A percentile compares a stretch with the other conserved stretches of the same genome.
Conservation (phyloP, 371 early-diverging fungal species). For the Mortierella sp. region DNA sequence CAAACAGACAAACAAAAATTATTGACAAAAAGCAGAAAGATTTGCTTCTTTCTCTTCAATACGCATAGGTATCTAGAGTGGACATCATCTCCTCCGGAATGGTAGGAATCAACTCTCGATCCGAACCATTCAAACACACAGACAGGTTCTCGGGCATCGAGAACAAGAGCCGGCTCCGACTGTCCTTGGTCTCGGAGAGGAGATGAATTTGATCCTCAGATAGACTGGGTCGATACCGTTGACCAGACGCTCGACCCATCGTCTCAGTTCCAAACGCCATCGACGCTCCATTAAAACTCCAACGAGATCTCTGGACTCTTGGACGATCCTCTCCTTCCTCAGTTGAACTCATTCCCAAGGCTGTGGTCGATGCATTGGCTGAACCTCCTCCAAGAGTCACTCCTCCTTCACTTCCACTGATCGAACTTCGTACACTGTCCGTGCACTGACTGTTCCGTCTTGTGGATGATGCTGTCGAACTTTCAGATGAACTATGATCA, state of each 20-base stretch:
- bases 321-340: neutral
- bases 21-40: too few relatives aligned
- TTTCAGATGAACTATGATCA: neutral
- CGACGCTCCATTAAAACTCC: too few relatives aligned
- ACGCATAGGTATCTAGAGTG: slow-evolving; percentile 14
- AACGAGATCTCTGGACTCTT: too few relatives aligned
- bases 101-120: slow-evolving; percentile 34
- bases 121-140: slow-evolving; percentile 14
- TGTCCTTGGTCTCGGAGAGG: slow-evolving; percentile 26
- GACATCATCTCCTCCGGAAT: slow-evolving; percentile 48
- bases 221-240: too few relatives aligned
- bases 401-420: neutral
- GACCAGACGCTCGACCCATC: too few relatives aligned
- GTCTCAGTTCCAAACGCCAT: too few relatives aligned
- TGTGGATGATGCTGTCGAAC: neutral
- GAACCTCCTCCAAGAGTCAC: neutral
- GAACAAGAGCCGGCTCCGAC: slow-evolving; percentile 29
- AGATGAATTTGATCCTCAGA: neutral
- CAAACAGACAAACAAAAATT: too few relatives aligned
- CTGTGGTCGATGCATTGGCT: neutral
- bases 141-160: slow-evolving; percentile 31
- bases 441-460: slow-evolving; percentile 1
- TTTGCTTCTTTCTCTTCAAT: neutral
- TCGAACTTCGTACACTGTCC: neutral
- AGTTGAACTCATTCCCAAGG: neutral